A percentile compares a stretch with the other conserved stretches of the same genome.
These are phyloP conservation scores for Penicillium sp. DNA, from an alignment of 2,329 filamentous ascomycete genomes.

Conservation along the genomic window DNA sequence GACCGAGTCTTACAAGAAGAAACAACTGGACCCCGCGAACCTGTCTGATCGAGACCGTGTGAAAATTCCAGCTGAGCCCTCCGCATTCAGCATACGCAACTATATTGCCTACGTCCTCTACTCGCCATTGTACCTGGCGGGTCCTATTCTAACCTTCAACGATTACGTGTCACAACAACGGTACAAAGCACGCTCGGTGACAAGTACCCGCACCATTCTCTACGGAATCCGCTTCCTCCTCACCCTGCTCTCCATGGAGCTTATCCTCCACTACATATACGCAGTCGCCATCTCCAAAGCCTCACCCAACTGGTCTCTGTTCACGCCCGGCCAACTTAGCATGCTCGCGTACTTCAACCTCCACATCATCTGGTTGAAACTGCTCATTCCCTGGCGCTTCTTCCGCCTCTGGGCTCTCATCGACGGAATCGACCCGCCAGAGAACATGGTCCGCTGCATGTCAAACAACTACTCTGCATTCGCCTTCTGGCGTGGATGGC, in stretches of 20 bases:
- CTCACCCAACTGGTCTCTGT: slow-evolving; percentile 75
- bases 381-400: slow-evolving; percentile 95
- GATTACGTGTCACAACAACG: slow-evolving; percentile 90
- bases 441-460: slow-evolving; percentile 98
- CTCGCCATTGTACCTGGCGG: slow-evolving; percentile 87
- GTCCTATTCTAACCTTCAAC: slow-evolving; percentile 96
- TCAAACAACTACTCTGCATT: slow-evolving; percentile 90
- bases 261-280: slow-evolving; percentile 89
- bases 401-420: slow-evolving; percentile 95
- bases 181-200: slow-evolving; percentile 71
- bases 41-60: slow-evolving; percentile 89
- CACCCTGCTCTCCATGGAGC: slow-evolving; percentile 82
- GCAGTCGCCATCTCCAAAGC: slow-evolving; percentile 88
- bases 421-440: slow-evolving; percentile 90
- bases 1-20: slow-evolving; percentile 73
- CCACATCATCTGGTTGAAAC: slow-evolving; percentile 96
- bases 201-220: slow-evolving; percentile 67
- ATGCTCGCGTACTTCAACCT: slow-evolving; percentile 96
- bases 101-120: slow-evolving; percentile 90
- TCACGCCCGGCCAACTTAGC: slow-evolving; percentile 82
- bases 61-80: slow-evolving; percentile 67
- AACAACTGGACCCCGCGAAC: slow-evolving; percentile 86
- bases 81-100: slow-evolving; percentile 77
- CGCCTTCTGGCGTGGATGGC: slow-evolving; percentile 95
- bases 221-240: slow-evolving; percentile 84